Evolutionary conservation across 805 yeast genomes (phyloP).

Genomic region (Wickerhamiella musiphila): DNA sequence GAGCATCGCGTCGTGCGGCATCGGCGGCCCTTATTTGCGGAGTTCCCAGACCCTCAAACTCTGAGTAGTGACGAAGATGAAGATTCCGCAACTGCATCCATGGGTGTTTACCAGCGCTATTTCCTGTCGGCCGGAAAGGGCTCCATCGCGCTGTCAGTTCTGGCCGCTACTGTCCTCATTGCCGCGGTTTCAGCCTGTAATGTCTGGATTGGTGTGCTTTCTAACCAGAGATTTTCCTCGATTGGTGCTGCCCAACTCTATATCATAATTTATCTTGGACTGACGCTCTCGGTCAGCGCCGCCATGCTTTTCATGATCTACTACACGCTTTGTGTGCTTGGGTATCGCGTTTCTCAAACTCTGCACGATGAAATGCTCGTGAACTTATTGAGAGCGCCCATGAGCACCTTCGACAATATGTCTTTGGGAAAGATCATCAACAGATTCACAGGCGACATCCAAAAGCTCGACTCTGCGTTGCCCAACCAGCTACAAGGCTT

Average conservation of each 20-base stretch:
- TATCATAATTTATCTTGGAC: conserved; percentile 38
- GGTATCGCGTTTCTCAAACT: conserved; percentile 7
- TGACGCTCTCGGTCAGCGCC: conserved; percentile 23
- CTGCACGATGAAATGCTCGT: conserved; percentile 53
- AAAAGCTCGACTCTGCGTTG: conserved; percentile 60
- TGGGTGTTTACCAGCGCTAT: conserved; percentile 6
- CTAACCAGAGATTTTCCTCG: conserved; percentile 9
- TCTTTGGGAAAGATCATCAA: conserved; percentile 84
- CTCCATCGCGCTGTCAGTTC: neutral
- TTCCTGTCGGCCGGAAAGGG: conserved; percentile 5
- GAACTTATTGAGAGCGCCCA: conserved; percentile 65
- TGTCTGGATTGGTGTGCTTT: conserved; percentile 13
- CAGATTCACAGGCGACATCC: conserved; percentile 76
- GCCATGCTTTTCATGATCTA: conserved; percentile 14
- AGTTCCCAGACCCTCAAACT: no score
- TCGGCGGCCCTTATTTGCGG: neutral
- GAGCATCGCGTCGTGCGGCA: neutral
- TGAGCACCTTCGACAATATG: conserved; percentile 86
- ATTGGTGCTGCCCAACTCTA: conserved; percentile 8
- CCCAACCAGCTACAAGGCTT: conserved; percentile 21
- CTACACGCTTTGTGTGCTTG: conserved; percentile 46
- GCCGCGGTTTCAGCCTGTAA: conserved; percentile 3
- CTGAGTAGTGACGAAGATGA: neutral
- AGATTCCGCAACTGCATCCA: neutral
- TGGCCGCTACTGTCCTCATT: conserved; percentile 1